These are phyloP conservation scores for Citrus hindsii DNA, from an alignment of 345 rosid species.

Conservation along the genomic window DNA sequence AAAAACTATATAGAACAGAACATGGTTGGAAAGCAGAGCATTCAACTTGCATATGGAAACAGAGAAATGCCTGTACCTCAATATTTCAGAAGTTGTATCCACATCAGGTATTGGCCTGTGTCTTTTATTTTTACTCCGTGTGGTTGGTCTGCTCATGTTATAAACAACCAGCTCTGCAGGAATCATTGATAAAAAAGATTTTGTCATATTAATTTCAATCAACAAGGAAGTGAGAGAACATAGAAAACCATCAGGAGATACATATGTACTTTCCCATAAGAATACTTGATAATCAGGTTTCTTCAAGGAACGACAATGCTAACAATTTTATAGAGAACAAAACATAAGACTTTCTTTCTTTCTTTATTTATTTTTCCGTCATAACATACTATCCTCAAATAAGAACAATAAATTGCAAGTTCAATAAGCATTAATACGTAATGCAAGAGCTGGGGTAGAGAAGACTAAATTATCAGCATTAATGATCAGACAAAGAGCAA, in stretches of 20 bases:
- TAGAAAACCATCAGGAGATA: background rate
- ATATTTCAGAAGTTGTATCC: slow-evolving; percentile 49
- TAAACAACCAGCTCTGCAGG: slow-evolving; percentile 28
- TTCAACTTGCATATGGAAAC: slow-evolving; percentile 4
- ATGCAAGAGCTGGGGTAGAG: background rate
- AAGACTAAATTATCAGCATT: background rate
- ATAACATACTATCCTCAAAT: background rate
- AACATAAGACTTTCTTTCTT: background rate
- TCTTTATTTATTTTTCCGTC: accelerated
- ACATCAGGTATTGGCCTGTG: slow-evolving; percentile 40
- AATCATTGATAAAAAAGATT: background rate
- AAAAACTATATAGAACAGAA: background rate
- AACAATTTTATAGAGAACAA: background rate
- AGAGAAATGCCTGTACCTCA: slow-evolving; percentile 33
- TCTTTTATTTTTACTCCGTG: slow-evolving; percentile 71
- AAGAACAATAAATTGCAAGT: background rate
- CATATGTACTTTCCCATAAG: background rate
- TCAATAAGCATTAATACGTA: background rate
- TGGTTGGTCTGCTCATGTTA: slow-evolving; percentile 70
- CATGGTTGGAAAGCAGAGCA: background rate
- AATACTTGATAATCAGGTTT: background rate
- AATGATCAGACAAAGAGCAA: background rate
- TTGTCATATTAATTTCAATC: background rate
- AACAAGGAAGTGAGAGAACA: background rate
- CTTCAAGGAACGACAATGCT: background rate